Evolutionary conservation across 2,329 filamentous ascomycete genomes (phyloP).

Genomic region (Neurospora sp.): DNA sequence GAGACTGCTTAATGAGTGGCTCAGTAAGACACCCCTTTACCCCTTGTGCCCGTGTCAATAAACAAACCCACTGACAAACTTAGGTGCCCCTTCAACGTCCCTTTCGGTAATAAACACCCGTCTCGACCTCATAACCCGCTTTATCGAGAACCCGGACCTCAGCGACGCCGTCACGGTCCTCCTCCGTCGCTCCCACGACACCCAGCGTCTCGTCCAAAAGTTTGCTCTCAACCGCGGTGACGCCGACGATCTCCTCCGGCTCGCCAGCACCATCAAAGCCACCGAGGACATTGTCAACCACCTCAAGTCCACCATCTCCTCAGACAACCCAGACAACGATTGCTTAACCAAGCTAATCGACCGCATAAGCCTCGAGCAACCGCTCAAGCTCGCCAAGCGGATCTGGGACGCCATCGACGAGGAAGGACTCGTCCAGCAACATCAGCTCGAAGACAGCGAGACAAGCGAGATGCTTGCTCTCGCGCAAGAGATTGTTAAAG

Average conservation of each 20-base stretch:
- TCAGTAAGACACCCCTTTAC: slow-evolving; percentile 37
- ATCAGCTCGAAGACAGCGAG: slow-evolving; percentile 64
- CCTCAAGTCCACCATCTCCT: slow-evolving; percentile 21
- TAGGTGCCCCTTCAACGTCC: slow-evolving; percentile 71
- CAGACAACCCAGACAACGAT: slow-evolving; percentile 5
- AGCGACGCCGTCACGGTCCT: slow-evolving; percentile 60
- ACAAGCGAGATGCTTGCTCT: slow-evolving; percentile 61
- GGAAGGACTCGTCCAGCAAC: slow-evolving; percentile 73
- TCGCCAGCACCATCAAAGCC: slow-evolving; percentile 71
- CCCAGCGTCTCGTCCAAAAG: slow-evolving; percentile 82
- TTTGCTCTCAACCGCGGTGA: slow-evolving; percentile 90
- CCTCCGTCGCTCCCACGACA: slow-evolving; percentile 70
- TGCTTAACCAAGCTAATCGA: slow-evolving; percentile 37
- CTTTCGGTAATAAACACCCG: slow-evolving; percentile 66
- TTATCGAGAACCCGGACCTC: slow-evolving; percentile 56
- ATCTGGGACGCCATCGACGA: slow-evolving; percentile 83
- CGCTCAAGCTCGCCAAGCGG: slow-evolving; percentile 55
- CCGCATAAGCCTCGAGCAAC: slow-evolving; percentile 57
- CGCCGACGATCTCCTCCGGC: slow-evolving; percentile 75
- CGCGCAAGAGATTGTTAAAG: slow-evolving; percentile 59
- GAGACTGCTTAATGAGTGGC: slow-evolving; percentile 70
- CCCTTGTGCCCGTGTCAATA: background rate
- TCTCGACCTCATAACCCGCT: slow-evolving; percentile 69
- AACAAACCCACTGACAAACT: slow-evolving; percentile 5
- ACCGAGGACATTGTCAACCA: slow-evolving; percentile 55